Evolutionary conservation across 768 basidiomycete genomes (phyloP), one percentile per base, ranked within the genome.

Genomic region (Xerocomellus amylosporus): DNA sequence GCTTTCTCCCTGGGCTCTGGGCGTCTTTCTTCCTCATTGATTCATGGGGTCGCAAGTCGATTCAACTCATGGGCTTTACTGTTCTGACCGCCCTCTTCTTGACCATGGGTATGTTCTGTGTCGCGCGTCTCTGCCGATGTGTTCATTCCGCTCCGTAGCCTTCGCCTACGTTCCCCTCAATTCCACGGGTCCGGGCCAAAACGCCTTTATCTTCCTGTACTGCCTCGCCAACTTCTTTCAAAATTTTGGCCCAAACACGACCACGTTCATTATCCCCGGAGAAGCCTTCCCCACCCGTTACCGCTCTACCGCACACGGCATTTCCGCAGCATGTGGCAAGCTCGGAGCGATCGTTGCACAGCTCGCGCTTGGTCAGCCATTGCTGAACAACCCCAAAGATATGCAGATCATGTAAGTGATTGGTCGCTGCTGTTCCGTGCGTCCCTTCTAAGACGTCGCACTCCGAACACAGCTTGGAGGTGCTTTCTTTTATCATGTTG

Each of bases 401-500:
- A 75, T 88, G 56, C 76, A 81, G 63, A 84, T 87, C 68, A 82
- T 90, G 87, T 88, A 61, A 43, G 85, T 76, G 37, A 10, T 48
- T 48, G 4, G 33, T 46, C 39, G 46, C 37, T 33, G 38, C 31
- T 40, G 13, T 53, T 22, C 19, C 36, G 17, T 51, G 17, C n/a
- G 3, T 24, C 14, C 38, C 14, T 13, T 17, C 56, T 59, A 34
- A 41, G 60, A 55, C 39, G 20, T 42, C 9, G 17, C 5, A 10
- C 30, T 28, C 17, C 20, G 22, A 37, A 37, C 30, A 1, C 46
- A 87, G 86, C 59, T 70, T 93, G 37, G 80, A 90, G 68, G 81
- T 89, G 57, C 88, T 93, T 58, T 88, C 90, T 9, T 73, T 90
- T 45, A 86, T 92, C 78, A 92, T 91, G 90, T 73, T 90, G 53